Evolutionary conservation across 768 basidiomycete species (phyloP), one percentile per base, ranked within the genome.

Genomic region (Gymnopilus junonius): DNA sequence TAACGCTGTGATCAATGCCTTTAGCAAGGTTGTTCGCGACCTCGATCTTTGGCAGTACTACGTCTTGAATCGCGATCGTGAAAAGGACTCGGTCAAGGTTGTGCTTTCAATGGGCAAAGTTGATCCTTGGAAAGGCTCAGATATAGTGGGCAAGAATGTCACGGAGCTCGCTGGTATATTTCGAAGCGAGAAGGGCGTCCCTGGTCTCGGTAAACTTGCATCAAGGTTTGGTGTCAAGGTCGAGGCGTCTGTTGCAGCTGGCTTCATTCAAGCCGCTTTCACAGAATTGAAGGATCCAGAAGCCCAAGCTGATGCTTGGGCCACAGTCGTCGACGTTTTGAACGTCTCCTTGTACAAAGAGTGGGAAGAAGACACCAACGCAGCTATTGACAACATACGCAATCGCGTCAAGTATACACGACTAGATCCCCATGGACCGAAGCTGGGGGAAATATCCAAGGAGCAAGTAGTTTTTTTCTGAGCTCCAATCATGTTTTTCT

Each of bases 41-140:
- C 86, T 91, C 55, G 82, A 93, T 25, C 76, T 99, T 21, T 99
- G 94, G 94, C 91, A 99, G 70, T 99, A 90, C 79, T 99, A 99
- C 73, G 91, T 96, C 20, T 81, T 99, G 54, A 90, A 98, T 70
- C 82, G 87, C 11, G 77, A 79, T 39, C 76, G 81, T 25, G 93
- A 96, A 74, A 87, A 83, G 66, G 80, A 79, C 14, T 78, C 81
- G 2, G 82, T 94, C 63, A 80, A 77, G 51, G 75, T 81, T 0
- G 87, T 86, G 2, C 77, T 97, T 32, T 67, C 77, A 5, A 77
- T 80, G 23, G 76, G 79, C 8, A 78, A 82, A 17, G 66, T 85
- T 31, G 75, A 77, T 14, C 62, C 79, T 4, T 96, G 95, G 93
- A 75, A 72, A 4, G 92, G 90, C 3, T 77, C 84, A 1, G 72